Conservation (phyloP, 2,329 filamentous ascomycete genomes). For the Cladosporium sp. region DNA sequence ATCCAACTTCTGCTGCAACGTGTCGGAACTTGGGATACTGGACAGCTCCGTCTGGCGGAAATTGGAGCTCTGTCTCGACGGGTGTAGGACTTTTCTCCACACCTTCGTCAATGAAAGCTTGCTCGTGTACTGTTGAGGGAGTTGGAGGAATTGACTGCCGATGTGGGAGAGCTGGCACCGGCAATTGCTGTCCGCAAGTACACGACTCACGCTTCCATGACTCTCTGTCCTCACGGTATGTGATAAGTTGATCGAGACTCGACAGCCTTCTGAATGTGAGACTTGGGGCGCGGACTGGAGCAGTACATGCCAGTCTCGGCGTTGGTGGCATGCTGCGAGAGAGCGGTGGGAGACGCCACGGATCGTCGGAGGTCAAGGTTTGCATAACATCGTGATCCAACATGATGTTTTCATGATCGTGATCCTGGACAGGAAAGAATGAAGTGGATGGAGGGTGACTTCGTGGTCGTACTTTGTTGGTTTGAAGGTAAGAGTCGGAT, state of each 20-base stretch:
- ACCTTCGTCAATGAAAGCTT: neutral
- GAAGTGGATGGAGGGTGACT: conserved; percentile 12
- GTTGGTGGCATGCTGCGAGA: conserved; percentile 8
- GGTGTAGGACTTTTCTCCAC: neutral
- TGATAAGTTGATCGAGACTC: conserved; percentile 30
- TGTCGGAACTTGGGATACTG: conserved; percentile 26
- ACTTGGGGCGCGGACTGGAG: conserved; percentile 16
- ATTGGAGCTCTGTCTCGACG: neutral
- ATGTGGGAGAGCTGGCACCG: neutral
- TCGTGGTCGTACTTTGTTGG: neutral
- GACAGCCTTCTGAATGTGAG: conserved; percentile 24
- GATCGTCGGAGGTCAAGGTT: conserved; percentile 9
- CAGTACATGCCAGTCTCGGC: neutral
- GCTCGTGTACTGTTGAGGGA: neutral
- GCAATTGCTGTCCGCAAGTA: neutral
- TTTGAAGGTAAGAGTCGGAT: neutral
- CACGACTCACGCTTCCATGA: conserved; percentile 8
- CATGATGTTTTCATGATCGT: neutral
- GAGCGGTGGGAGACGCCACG: conserved; percentile 20
- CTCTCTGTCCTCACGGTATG: conserved; percentile 28
- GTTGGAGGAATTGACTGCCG: neutral
- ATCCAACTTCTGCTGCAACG: conserved; percentile 29
- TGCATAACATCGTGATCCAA: neutral
- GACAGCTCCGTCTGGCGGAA: neutral
- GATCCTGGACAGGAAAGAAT: neutral